A percentile compares a stretch with the other conserved stretches of the same genome.
These are phyloP conservation scores for Odontarrhena argentea DNA, from an alignment of 345 rosid genomes.

Conservation along the genomic window DNA sequence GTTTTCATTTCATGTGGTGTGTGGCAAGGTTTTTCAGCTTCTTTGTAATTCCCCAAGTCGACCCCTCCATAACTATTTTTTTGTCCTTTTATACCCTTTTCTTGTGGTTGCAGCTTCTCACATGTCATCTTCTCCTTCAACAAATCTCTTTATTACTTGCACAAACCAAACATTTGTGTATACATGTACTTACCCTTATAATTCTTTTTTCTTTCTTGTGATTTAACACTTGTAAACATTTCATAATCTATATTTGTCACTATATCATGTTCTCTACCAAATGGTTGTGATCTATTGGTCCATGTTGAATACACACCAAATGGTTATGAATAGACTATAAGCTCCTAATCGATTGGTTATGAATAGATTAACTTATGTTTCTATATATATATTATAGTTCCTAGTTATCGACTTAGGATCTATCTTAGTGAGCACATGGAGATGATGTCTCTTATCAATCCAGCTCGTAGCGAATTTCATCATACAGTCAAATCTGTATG, in stretches of 20 bases:
- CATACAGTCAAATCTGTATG: no score
- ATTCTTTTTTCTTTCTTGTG: neutral
- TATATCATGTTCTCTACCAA: neutral
- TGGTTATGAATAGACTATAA: no score
- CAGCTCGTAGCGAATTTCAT: no score
- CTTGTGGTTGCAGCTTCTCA: slow-evolving; percentile 19
- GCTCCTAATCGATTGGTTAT: no score
- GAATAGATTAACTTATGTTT: no score
- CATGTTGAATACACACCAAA: no score
- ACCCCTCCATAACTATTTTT: slow-evolving; percentile 27
- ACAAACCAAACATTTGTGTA: slow-evolving; percentile 7
- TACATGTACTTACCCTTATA: slow-evolving; percentile 13
- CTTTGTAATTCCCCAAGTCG: slow-evolving; percentile 36
- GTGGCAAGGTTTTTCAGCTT: slow-evolving; percentile 35
- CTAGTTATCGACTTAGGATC: no score
- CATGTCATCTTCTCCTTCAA: slow-evolving; percentile 21
- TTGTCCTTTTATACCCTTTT: slow-evolving; percentile 31
- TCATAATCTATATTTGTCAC: neutral
- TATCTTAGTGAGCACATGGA: no score
- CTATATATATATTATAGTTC: no score
- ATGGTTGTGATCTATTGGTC: neutral
- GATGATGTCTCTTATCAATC: no score
- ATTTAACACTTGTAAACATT: slow-evolving; percentile 22
- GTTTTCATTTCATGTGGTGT: slow-evolving; percentile 41
- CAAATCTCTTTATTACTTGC: slow-evolving; percentile 10